Evolutionary conservation across 176 grass and related monocot species (phyloP), one percentile per base, ranked within the genome.

Genomic region (Thinopyrum elongatum): DNA sequence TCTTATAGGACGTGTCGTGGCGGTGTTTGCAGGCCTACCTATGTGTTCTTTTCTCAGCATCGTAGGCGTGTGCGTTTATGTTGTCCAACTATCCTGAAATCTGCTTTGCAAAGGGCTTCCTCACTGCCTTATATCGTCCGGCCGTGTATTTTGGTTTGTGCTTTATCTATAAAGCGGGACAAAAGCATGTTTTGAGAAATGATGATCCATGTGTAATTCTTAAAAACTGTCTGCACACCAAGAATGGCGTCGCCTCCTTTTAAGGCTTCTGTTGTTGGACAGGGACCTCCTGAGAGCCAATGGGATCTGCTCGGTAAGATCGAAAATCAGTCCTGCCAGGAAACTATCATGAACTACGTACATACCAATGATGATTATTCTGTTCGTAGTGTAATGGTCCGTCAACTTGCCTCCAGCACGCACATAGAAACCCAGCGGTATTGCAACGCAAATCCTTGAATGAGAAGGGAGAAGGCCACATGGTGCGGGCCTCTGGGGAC

Each of bases 381-480:
- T 84, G 59, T 65, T 78, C 30, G 49, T 82, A 17, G 6, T 53
- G 49, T 7, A 53, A 53, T 53, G 49, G 49, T 19, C 49, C 49
- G 16, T 53, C 16, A 53, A 75, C 33, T 83, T 80, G 66, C 35
- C 55, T 66, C 74, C 57, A 80, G 41, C 10, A 75, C 57, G 58
- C 66, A 26, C 41, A 42, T 16, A 34, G 22, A 88, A 77, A 77
- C 13, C 74, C 44, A 87, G 68, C 58, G 74, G 67, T 36, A 68
- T 61, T 59, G 59, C 59, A 84, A 46, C 31, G 44, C 21, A 47
- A 58, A 73, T 74, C 7, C 28, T 87, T 80, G 25, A 74, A 65
- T 53, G 21, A 74, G 22, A 87, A 74, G 27, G 59, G 46, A 61
- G 51, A 72, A 80, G 44, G n/a, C 22, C 76, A 81, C 78, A 90